Base-by-base conservation (phyloP, 768 basidiomycete genomes). In the Lactarius psammicola region DNA sequence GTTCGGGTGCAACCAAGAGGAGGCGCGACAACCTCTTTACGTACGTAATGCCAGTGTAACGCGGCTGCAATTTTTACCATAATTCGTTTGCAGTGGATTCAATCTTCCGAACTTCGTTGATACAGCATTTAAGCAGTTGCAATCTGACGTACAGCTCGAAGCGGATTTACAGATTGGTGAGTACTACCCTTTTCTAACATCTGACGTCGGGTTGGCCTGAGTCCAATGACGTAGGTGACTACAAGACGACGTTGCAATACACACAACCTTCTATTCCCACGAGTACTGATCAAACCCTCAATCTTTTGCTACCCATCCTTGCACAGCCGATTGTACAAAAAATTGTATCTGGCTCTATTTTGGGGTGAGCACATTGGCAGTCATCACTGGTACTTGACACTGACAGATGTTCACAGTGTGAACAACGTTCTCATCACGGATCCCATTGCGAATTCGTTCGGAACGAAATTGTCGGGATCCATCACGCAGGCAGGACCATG, bases 261-360 rank as follows among this genome's bases (percentile, higher is more conserved):
- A 80, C 79, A 7, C 89, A 92, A 71, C 70, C 71, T 31, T 74
- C 73, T 51, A 80, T 92, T 20, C 80, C 84, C 1, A 87, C 84
- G 20, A 71, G 75, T 30, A 90, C 89, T 0, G 89, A 90, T 71
- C 72, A 80, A 20, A 85, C 79, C 53, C 77, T 91, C 62, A 78
- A 87, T 67, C 74, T 87, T 40, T 84, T 91, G 60, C 78, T 92
- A 7, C 89, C 88, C 7, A 71, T 88, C 49, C 81, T 92, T 64
- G 89, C 89, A 0, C 79, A 84, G 60, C 89, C 89, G 4, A 89
- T 92, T 62, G 89, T 91, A 6, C 87, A 90, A 73, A 84, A 83
- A 67, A 81, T 91, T 63, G 87, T 91, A 49, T 78, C 81, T 6
- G 84, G 79, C 20, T 82, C 87, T 20, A 73, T 78, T 9, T 74